These are phyloP conservation scores for Aspergillus sp. DNA, from an alignment of 2,329 filamentous ascomycete genomes.

Conservation along the genomic window DNA sequence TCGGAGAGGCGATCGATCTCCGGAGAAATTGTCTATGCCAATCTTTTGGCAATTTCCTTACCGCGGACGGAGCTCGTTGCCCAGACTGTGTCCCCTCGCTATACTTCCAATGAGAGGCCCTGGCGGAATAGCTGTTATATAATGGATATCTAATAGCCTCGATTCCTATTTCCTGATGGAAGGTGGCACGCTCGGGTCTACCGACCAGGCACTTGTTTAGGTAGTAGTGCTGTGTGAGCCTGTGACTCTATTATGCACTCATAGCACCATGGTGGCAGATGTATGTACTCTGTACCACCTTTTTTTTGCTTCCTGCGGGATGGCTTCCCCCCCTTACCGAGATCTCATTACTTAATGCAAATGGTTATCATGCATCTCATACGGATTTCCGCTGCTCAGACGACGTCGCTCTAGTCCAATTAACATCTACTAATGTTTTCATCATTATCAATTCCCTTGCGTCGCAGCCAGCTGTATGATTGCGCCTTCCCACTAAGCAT, in stretches of 20 bases:
- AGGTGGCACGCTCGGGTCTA: no score
- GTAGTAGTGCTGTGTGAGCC: background rate
- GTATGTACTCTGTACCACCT: background rate
- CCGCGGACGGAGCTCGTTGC: background rate
- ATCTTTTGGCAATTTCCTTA: background rate
- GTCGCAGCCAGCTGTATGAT: background rate
- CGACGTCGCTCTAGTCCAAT: conserved; percentile 2
- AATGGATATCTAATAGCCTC: background rate
- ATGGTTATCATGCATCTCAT: conserved; percentile 6
- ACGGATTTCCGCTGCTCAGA: background rate
- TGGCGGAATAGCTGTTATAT: background rate
- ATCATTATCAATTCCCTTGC: conserved; percentile 10
- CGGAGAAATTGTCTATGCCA: background rate
- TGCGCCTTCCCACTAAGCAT: background rate
- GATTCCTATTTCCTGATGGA: background rate
- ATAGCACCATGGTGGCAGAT: background rate
- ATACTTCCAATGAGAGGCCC: background rate
- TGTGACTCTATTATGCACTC: background rate
- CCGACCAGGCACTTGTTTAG: background rate
- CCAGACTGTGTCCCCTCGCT: background rate
- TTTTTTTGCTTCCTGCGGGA: background rate
- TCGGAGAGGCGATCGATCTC: background rate
- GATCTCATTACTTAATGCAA: conserved; percentile 13
- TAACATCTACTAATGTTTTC: background rate
- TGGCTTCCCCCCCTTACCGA: background rate